phyloP scores from a whole-genome alignment of 495 filamentous ascomycete genomes.

The Penicillium flavigenum region DNA sequence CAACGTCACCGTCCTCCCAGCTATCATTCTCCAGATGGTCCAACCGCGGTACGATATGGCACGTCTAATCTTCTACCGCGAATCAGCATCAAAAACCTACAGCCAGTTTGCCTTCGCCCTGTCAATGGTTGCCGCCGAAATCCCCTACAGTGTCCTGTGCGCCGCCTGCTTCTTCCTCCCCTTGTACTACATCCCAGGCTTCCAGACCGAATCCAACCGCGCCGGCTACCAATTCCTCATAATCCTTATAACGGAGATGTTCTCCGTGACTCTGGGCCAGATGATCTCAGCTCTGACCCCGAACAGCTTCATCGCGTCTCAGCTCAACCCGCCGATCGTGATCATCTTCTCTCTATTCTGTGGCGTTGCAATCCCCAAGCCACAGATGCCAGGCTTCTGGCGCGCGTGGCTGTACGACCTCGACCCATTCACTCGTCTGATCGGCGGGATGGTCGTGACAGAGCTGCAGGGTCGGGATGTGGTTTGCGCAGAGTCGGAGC shows the following conservation, averaged over 20 bases:
- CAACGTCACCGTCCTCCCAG: slow-evolving; percentile 73
- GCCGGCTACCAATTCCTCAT: slow-evolving; percentile 84
- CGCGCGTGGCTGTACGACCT: slow-evolving; percentile 77
- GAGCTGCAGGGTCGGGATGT: slow-evolving; percentile 68
- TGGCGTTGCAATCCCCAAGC: slow-evolving; percentile 74
- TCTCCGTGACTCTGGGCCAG: slow-evolving; percentile 72
- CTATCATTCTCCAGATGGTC: slow-evolving; percentile 73
- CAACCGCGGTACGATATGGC: slow-evolving; percentile 74
- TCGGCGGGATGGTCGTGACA: slow-evolving; percentile 75
- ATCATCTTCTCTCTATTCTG: slow-evolving; percentile 82
- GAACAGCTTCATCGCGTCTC: slow-evolving; percentile 65
- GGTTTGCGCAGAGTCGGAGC: slow-evolving; percentile 53
- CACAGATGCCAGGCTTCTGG: slow-evolving; percentile 77
- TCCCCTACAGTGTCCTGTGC: slow-evolving; percentile 74
- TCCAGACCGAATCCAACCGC: slow-evolving; percentile 53
- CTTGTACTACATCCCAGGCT: slow-evolving; percentile 70
- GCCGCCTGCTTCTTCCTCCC: slow-evolving; percentile 72
- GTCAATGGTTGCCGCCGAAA: slow-evolving; percentile 69
- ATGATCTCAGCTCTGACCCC: slow-evolving; percentile 68
- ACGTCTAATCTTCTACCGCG: slow-evolving; percentile 76
- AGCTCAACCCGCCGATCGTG: slow-evolving; percentile 75
- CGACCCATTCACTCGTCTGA: slow-evolving; percentile 79
- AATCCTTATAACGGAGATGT: slow-evolving; percentile 72
- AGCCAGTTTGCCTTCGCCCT: slow-evolving; percentile 67
- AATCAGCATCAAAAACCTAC: slow-evolving; percentile 77